Base-by-base conservation (phyloP, 257 asterid genomes). In the Gentiana macrophylla region DNA sequence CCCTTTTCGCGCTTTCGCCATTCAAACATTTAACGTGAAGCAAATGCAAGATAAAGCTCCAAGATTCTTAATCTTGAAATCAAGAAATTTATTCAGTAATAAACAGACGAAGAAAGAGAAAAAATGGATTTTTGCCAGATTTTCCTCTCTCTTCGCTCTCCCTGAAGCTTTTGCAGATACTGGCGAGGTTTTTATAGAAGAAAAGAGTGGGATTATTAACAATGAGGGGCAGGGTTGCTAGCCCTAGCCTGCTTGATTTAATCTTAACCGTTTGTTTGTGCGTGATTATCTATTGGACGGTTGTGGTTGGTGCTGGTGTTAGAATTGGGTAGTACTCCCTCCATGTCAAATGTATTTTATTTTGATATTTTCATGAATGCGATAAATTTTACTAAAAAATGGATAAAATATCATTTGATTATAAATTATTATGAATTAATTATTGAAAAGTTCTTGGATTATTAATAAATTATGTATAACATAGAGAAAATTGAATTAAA, bases 1-100 rank as follows among this genome's bases (percentile, higher is more conserved):
- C 13, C 72, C 77, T 75, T 83, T 92, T 50, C 81, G 83, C 49
- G 99, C 81, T 70, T 92, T 92, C 49, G 99, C 98, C 98, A 92
- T 91, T 67, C 37, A 10, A 66, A 50, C 56, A 37, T 38, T 24
- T 37, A 53, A 41, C 51, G 6, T 0, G 15, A 41, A 35, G 43
- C 58, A 35, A 12, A 3, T 56, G 9, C 33, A 6, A 35, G 4
- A 12, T 45, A 36, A 4, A 32, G 2, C 50, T n/a, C 12, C 9
- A 50, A 13, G 51, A 51, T 15, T 3, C 24, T 24, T 41, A 10
- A 41, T 41, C 11, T 10, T 41, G 6, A 41, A 41, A 41, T 41
- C 46, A 7, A 4, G 9, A 41, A 41, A 24, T 24, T 33, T 52
- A 3, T 3, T 5, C 8, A 10, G 46, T 10, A 7, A 41, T 5